Evolutionary conservation across 2,329 filamentous ascomycete species (phyloP), one percentile per base, ranked within the genome.

Genomic region (Botrytis medusae): DNA sequence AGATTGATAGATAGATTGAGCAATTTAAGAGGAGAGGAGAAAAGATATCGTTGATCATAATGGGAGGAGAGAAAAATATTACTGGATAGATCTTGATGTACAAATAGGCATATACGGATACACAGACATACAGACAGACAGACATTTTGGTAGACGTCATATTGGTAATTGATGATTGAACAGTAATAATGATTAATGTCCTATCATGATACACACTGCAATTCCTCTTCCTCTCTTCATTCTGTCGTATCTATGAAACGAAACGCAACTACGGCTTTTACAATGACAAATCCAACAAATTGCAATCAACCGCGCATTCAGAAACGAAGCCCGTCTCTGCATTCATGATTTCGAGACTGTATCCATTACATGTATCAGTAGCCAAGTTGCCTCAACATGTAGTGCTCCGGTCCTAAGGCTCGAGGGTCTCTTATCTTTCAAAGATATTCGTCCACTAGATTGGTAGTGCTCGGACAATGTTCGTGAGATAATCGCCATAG

Each of bases 61-160:
- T 25, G 16, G 5, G 44, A n/a, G 20, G 44, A 37, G 34, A 29
- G 22, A 14, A 68, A 68, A 42, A 42, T 32, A 32, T 42, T 32
- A 22, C 48, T 57, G 34, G 25, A 42, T 57, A 68, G 37, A 42
- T 68, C 48, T 42, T 57, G 37, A 57, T 68, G 48, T 57, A 68
- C 48, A 57, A 57, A 57, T n/a, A 68, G 48, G 40, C 4, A 68
- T 29, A 51, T n/a, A 51, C n/a, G 29, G n/a, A 40, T 67, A n/a
- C 8, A 54, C 25, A 40, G 4, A 54, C 25, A 46, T 8, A 40
- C 25, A 40, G 4, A 62, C 25, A 48, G n/a, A 40, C 34, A 54
- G 16, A 40, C 51, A 67, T 9, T 34, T 54, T 51, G 34, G 32
- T 46, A 64, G 40, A 44, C 40, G 25, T 29, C 18, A 32, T 22